Percentiles rank a stretch among this genome's conserved stretches.
phyloP scores from a whole-genome alignment of 176 grass and related monocot species.

The Lolium rigidum region DNA sequence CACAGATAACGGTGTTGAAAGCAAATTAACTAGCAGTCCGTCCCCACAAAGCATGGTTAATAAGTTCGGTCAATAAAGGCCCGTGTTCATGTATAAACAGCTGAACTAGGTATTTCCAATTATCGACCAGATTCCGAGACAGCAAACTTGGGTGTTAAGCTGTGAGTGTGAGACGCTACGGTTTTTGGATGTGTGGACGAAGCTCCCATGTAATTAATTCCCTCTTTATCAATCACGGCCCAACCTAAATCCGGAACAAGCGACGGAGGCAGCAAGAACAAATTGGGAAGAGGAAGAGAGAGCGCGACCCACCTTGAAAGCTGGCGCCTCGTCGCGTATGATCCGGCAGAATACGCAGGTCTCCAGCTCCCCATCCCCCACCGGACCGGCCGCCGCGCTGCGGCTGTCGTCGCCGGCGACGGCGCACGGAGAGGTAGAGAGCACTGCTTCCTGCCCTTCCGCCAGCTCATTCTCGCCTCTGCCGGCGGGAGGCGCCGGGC shows the following conservation, averaged over 20 bases:
- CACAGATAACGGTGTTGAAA: background rate
- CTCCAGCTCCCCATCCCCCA: background rate
- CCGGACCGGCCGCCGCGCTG: background rate
- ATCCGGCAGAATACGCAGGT: constrained; percentile 53
- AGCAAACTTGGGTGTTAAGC: background rate
- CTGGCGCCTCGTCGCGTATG: constrained; percentile 38
- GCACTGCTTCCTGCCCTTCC: background rate
- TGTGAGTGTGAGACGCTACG: background rate
- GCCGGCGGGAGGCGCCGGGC: background rate
- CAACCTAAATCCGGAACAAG: background rate
- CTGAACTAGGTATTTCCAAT: background rate
- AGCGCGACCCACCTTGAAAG: constrained; percentile 31
- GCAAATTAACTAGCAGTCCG: background rate
- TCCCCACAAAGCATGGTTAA: background rate
- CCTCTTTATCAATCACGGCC: background rate
- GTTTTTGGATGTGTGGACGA: background rate
- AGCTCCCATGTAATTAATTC: background rate
- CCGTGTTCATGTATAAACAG: background rate
- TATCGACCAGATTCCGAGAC: background rate
- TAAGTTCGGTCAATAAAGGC: background rate
- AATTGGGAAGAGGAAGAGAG: background rate
- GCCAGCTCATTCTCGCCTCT: background rate
- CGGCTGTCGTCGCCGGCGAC: background rate
- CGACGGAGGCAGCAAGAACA: background rate
- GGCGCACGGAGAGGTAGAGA: constrained; percentile 31